Conservation (phyloP, 257 asterid species). For the Solanum clarkiae region DNA sequence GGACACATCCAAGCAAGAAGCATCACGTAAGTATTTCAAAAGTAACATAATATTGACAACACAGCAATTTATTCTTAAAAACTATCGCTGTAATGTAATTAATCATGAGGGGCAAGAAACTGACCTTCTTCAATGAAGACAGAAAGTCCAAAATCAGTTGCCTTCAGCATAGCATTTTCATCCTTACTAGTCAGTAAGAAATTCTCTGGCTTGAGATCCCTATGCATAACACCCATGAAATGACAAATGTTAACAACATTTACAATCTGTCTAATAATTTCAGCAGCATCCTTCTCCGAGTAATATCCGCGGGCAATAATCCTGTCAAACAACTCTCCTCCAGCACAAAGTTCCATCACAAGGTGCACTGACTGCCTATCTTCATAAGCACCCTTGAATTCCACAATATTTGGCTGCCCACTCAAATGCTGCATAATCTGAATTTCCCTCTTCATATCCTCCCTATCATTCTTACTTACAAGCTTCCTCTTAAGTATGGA, state of each 20-base stretch:
- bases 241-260: conserved; percentile 67
- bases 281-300: conserved; percentile 52
- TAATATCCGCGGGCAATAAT: conserved; percentile 60
- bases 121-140: conserved; percentile 60
- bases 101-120: not conserved
- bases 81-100: not conserved
- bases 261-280: conserved; percentile 57
- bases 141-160: conserved; percentile 66
- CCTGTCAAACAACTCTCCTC: conserved; percentile 60
- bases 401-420: conserved; percentile 64
- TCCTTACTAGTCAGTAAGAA: conserved; percentile 55
- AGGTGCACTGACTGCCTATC: conserved; percentile 48
- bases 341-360: conserved; percentile 59
- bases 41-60: not conserved
- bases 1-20: not conserved
- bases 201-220: conserved; percentile 74
- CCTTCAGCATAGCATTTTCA: conserved; percentile 40
- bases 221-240: conserved; percentile 68
- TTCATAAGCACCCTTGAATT: conserved; percentile 58
- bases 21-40: not conserved
- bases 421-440: conserved; percentile 63
- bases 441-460: conserved; percentile 65
- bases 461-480: conserved; percentile 49
- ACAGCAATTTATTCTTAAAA: not conserved
- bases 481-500: conserved; percentile 56